These are phyloP conservation scores for Hymenoscyphus fraxineus DNA, from an alignment of 2,329 filamentous ascomycete species.

Conservation along the genomic window DNA sequence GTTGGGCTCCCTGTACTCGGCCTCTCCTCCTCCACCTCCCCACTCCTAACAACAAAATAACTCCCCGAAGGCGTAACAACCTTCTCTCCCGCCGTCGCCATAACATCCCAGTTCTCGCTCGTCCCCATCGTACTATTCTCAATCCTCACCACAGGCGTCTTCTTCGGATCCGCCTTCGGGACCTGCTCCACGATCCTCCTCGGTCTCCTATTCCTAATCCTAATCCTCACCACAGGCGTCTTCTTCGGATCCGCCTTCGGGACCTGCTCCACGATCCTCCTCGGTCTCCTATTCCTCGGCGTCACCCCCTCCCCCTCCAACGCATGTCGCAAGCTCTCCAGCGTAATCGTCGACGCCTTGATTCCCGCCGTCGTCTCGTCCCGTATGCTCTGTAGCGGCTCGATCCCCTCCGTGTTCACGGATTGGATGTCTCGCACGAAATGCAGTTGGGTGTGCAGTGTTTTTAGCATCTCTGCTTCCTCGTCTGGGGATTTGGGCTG, in stretches of 20 bases:
- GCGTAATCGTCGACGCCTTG: constrained; percentile 54
- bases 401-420: constrained; percentile 69
- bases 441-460: constrained; percentile 75
- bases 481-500: constrained; percentile 59
- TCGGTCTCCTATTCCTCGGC: constrained; percentile 42
- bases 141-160: not conserved
- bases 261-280: constrained; percentile 22
- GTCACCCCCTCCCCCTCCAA: constrained; percentile 58
- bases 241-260: constrained; percentile 12
- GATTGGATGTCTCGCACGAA: constrained; percentile 86
- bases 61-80: constrained; percentile 30
- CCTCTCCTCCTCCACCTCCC: constrained; percentile 18
- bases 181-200: constrained; percentile 24
- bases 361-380: constrained; percentile 66
- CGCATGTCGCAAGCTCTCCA: constrained; percentile 47
- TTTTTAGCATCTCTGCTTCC: constrained; percentile 67
- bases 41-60: constrained; percentile 37
- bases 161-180: constrained; percentile 12
- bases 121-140: not conserved
- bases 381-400: constrained; percentile 72
- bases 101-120: constrained; percentile 29
- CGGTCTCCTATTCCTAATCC: constrained; percentile 30
- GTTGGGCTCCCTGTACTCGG: not conserved
- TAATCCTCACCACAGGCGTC: not conserved
- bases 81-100: constrained; percentile 32